Percentiles rank a stretch among this genome's conserved stretches.
Evolutionary conservation across 2,329 filamentous ascomycete species (phyloP).

Genomic region (Claviceps sp.): DNA sequence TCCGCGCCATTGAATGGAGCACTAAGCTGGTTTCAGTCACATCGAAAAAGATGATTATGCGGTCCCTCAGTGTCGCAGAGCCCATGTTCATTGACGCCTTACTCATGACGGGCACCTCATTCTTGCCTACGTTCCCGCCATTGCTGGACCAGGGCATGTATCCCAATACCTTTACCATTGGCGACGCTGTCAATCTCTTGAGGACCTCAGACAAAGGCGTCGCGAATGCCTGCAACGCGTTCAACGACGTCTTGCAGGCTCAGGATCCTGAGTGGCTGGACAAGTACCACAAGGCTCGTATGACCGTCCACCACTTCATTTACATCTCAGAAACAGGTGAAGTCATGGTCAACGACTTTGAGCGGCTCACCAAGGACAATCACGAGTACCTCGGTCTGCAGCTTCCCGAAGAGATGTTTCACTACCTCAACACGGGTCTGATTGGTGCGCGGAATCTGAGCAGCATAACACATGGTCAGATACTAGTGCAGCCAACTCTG

Average conservation of each 20-base stretch:
- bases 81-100: conserved; percentile 72
- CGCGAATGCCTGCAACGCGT: conserved; percentile 59
- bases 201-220: conserved; percentile 55
- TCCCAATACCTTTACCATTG: conserved; percentile 48
- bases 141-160: conserved; percentile 48
- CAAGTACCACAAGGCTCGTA: conserved; percentile 72
- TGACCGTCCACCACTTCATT: conserved; percentile 79
- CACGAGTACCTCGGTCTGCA: conserved; percentile 85
- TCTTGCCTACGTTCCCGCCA: conserved; percentile 66
- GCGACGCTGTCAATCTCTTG: conserved; percentile 67
- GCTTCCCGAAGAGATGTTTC: conserved; percentile 77
- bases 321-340: conserved; percentile 67
- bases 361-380: conserved; percentile 66
- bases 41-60: conserved; percentile 57
- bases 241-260: conserved; percentile 63
- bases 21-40: conserved; percentile 46
- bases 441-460: conserved; percentile 68
- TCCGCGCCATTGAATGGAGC: conserved; percentile 53
- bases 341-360: conserved; percentile 59
- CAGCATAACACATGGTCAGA: conserved; percentile 68
- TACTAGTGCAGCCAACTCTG: conserved; percentile 68
- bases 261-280: conserved; percentile 66
- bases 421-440: conserved; percentile 75
- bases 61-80: conserved; percentile 50
- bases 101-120: conserved; percentile 70